Evolutionary conservation across 441 rosid species (phyloP).

Genomic region (Viola pubescens): DNA sequence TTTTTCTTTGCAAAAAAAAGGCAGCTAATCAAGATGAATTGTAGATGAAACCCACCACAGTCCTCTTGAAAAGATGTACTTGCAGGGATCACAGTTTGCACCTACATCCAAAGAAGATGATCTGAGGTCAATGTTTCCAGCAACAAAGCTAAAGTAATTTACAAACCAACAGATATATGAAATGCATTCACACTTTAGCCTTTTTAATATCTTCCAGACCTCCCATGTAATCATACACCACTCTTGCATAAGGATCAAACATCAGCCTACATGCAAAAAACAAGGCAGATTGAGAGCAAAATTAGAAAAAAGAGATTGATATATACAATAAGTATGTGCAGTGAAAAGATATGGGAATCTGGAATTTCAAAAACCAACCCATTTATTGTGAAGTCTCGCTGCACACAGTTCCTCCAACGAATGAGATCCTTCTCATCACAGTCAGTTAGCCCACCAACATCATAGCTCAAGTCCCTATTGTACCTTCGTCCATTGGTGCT

Average conservation of each 20-base stretch:
- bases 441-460: constrained; percentile 29
- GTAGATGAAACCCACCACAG: constrained; percentile 46
- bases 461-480: constrained; percentile 21
- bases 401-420: constrained; percentile 72
- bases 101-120: constrained; percentile 32
- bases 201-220: constrained; percentile 81
- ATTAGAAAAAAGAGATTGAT: neutral
- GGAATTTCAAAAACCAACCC: constrained; percentile 37
- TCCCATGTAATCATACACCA: constrained; percentile 75
- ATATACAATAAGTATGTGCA: constrained; percentile 2
- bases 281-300: neutral
- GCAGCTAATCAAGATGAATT: neutral
- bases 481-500: constrained; percentile 41
- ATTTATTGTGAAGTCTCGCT: constrained; percentile 85
- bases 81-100: constrained; percentile 70
- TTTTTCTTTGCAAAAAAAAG: neutral
- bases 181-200: constrained; percentile 81
- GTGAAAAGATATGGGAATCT: neutral
- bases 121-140: constrained; percentile 19
- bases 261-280: constrained; percentile 52
- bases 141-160: constrained; percentile 9
- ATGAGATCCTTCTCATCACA: constrained; percentile 48
- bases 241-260: constrained; percentile 80
- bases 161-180: constrained; percentile 23
- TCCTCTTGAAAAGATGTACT: constrained; percentile 71